Conservation (phyloP, 2,329 filamentous ascomycete species). For the Penicillium sp. region DNA sequence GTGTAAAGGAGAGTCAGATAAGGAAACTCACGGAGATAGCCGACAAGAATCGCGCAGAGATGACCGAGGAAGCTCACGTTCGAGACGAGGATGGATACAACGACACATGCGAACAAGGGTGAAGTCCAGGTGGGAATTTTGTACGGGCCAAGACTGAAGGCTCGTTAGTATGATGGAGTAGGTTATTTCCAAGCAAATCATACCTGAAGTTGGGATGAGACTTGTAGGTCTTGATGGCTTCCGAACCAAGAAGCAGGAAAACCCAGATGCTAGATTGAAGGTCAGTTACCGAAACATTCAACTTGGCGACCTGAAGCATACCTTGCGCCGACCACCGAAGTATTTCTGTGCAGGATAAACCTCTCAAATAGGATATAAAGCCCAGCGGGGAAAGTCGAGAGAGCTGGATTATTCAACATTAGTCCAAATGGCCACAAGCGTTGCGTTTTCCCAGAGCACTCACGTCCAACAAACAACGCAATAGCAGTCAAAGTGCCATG, state of each 20-base stretch:
- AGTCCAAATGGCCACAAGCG: constrained; percentile 14
- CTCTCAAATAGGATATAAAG: constrained; percentile 78
- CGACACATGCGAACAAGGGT: constrained; percentile 71
- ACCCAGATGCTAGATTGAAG: constrained; percentile 72
- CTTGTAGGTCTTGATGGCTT: constrained; percentile 81
- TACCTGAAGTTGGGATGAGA: constrained; percentile 73
- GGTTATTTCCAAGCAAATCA: neutral
- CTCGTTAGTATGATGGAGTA: constrained; percentile 17
- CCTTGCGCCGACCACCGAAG: constrained; percentile 77
- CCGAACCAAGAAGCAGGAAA: constrained; percentile 79
- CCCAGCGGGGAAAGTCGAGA: constrained; percentile 77
- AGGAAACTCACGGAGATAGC: constrained; percentile 71
- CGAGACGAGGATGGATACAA: constrained; percentile 74
- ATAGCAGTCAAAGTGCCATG: constrained; percentile 87
- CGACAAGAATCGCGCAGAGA: constrained; percentile 75
- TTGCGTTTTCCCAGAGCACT: constrained; percentile 40
- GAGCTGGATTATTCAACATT: constrained; percentile 48
- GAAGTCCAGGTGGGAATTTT: constrained; percentile 91
- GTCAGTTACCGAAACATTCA: constrained; percentile 12
- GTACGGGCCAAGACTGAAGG: constrained; percentile 52
- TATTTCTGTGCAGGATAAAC: constrained; percentile 68
- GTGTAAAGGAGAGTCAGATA: constrained; percentile 1
- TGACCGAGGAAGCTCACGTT: constrained; percentile 83
- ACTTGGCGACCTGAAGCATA: constrained; percentile 39
- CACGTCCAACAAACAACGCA: constrained; percentile 85